Base-by-base conservation (phyloP, 148 eudicot genomes). In the Persicaria tinctoria region DNA sequence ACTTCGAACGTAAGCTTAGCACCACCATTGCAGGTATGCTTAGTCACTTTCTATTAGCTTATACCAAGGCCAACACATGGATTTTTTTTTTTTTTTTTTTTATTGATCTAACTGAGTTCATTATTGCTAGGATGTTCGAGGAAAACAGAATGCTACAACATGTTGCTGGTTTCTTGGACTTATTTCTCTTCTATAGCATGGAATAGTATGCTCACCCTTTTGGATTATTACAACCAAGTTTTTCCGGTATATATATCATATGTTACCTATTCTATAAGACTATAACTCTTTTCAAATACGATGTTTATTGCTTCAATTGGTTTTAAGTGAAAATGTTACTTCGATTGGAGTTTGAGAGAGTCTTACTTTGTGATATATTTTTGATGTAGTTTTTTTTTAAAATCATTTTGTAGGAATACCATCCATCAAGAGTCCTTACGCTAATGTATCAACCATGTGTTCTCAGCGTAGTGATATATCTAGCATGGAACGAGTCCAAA, bases 401-500 rank as follows among this genome's bases (percentile, higher is more conserved):
- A 32, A 32, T 18, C 0, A 13, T 62, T 70, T 74, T 68, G 64
- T 72, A 87, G 91, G 14, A 75, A 11, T 91, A 91, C 75, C 93
- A 91, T 83, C 93, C 93, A 56, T 72, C 91, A 6, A 82, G 97
- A 78, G 93, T 91, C 44, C 91, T 91, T 62, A 87, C 97, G 6
- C 88, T 91, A 0, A 87, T 87, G n/a, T 89, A 89, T 63, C 93
- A 87, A 23, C 91, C 97, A 20, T 91, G 88, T 76, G 93, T 90
- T 11, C 59, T 89, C 57, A 89, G 81, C 72, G 45, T 80, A 64
- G 77, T 81, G 78, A 80, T 74, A 50, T 69, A 86, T 11, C 81
- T 87, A 13, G 82, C 90, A 5, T 87, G 85, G 57, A 45, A 87
- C 7, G 97, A 91, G 81, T 73, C 91, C 1, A 84, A 75, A 53